Evolutionary conservation across 2,329 filamentous ascomycete genomes (phyloP), one percentile per base, ranked within the genome.

Genomic region (Sclerotinia nivalis): DNA sequence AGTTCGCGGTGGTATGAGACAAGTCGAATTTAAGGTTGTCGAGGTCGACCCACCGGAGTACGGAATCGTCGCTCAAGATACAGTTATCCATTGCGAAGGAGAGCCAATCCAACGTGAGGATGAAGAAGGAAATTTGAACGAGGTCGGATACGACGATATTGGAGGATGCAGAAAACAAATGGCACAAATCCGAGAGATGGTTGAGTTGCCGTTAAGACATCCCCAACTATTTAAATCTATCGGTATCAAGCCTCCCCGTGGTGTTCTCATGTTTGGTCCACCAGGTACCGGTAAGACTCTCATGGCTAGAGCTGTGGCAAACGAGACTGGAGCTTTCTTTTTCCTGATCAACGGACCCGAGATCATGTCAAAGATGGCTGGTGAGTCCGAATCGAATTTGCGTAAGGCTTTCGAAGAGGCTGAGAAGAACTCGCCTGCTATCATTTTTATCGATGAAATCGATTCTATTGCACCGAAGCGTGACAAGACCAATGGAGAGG

Each of bases 351-450:
- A 98, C 83, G 95, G 96, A 74, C 96, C 96, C 66, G 96, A 98
- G 82, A 98, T 99, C 85, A 98, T 99, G 96, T 97, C 95, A 71
- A 98, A 98, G 89, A 98, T 98, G 96, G 96, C 96, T 71, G 96
- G 96, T 88, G 96, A 99, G 83, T 98, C 96, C 71, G 96, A 98
- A 82, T 98, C 95, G 71, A 98, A 98, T 82, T 83, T 99, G 75
- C 91, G 96, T 78, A 98, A 98, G 84, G 96, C 96, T n/a, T 99
- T 99, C 78, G 96, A 98, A 82, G 96, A 98, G 85, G 96, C 96
- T 56, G 95, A 98, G 86, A 98, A 98, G 90, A 98, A 98, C 85
- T 97, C 95, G 0, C 96, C 96, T 20, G 94, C 96, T 70, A 98
- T 99, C 81, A 98, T 99, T 83, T 99, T 98, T 86, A 98, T 99